Evolutionary conservation across 1,284 basidiomycete genomes (phyloP).

Genomic region (Malassezia psittaci): DNA sequence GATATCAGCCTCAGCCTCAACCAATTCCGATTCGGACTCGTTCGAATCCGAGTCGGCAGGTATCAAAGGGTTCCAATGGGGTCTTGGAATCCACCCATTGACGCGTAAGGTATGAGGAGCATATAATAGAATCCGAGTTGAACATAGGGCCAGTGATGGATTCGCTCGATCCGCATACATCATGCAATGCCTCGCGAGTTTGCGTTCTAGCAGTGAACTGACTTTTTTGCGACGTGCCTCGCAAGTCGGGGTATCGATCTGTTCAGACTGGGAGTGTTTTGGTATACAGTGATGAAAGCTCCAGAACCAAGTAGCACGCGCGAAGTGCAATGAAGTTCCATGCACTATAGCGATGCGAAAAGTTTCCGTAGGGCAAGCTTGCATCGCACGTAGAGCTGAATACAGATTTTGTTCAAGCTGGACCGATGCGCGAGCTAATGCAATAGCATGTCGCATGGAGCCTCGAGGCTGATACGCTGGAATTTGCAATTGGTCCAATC

Average conservation of each 20-base stretch:
- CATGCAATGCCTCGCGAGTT: conserved; percentile 25
- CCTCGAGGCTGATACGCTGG: not conserved
- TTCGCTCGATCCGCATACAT: conserved; percentile 14
- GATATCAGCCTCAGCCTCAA: not conserved
- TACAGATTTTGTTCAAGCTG: not conserved
- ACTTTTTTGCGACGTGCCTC: conserved; percentile 21
- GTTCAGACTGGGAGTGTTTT: not conserved
- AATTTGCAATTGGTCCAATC: not conserved
- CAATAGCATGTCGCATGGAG: not conserved
- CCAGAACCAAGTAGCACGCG: not conserved
- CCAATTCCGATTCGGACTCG: not conserved
- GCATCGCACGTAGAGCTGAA: not conserved
- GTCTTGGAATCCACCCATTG: conserved; percentile 24
- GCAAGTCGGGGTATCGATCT: conserved; percentile 5
- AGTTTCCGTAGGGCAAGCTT: not conserved
- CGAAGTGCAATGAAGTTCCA: conserved; percentile 7
- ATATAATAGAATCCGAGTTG: conserved; percentile 23
- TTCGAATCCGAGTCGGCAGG: conserved; percentile 6
- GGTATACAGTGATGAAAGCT: not conserved
- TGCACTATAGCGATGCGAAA: conserved; percentile 6
- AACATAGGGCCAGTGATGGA: conserved; percentile 14
- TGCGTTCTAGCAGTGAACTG: conserved; percentile 26
- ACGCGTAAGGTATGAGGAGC: conserved; percentile 21
- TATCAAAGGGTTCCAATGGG: conserved; percentile 17
- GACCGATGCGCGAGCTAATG: not conserved